Evolutionary conservation across 768 basidiomycete species (phyloP).

Genomic region (Hortiboletus campestris): DNA sequence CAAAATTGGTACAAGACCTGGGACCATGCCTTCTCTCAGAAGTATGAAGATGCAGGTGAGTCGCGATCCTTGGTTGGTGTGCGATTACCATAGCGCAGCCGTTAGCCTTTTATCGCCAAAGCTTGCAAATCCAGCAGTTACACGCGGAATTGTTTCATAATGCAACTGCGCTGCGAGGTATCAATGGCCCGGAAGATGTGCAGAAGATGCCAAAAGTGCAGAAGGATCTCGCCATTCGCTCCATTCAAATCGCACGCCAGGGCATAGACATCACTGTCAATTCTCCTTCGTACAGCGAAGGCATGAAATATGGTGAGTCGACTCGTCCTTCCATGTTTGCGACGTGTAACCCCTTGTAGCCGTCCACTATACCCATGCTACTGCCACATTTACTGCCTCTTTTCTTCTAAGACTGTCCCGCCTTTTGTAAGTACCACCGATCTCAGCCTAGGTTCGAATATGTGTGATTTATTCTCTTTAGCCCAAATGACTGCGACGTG

Average conservation of each 20-base stretch:
- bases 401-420: conserved; percentile 84
- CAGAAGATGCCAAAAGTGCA: conserved; percentile 79
- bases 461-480: conserved; percentile 26
- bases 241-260: conserved; percentile 78
- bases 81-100: conserved; percentile 1
- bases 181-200: conserved; percentile 84
- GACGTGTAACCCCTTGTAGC: conserved; percentile 41
- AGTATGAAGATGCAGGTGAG: conserved; percentile 79
- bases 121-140: conserved; percentile 81
- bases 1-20: conserved; percentile 77
- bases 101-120: conserved; percentile 86
- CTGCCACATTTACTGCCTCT: conserved; percentile 91
- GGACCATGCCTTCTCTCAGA: conserved; percentile 77
- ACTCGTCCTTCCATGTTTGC: neutral
- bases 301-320: conserved; percentile 82
- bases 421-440: conserved; percentile 65
- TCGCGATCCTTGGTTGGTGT: conserved; percentile 6
- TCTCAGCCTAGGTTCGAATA: neutral
- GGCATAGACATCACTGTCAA: conserved; percentile 85
- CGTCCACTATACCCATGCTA: conserved; percentile 89
- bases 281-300: conserved; percentile 81
- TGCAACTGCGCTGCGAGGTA: conserved; percentile 77
- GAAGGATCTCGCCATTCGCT: conserved; percentile 73
- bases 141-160: conserved; percentile 86
- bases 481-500: conserved; percentile 82